Evolutionary conservation across 768 basidiomycete species (phyloP).

Genomic region (Podaxis pistillaris): DNA sequence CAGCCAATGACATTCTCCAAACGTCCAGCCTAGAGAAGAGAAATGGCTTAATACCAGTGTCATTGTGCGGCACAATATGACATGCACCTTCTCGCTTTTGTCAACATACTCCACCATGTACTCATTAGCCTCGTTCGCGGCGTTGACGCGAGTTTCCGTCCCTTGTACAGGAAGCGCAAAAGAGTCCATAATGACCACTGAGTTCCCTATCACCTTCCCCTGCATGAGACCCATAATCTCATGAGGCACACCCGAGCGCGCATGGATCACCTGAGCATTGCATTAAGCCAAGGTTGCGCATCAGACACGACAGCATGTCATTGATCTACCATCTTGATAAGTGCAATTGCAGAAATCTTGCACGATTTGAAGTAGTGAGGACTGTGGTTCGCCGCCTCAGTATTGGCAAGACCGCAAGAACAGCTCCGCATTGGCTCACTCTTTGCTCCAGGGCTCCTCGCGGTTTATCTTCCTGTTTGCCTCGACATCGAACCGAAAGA

Average conservation of each 20-base stretch:
- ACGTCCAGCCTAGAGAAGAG: slow-evolving; percentile 62
- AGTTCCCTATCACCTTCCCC: slow-evolving; percentile 82
- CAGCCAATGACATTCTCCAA: slow-evolving; percentile 91
- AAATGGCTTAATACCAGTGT: not conserved
- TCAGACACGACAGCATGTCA: not conserved
- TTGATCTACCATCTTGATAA: slow-evolving; percentile 85
- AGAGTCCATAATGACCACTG: slow-evolving; percentile 89
- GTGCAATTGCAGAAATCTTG: slow-evolving; percentile 91
- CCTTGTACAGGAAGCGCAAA: slow-evolving; percentile 97
- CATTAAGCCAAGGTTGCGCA: not conserved
- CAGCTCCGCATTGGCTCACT: slow-evolving; percentile 49
- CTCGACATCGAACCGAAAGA: slow-evolving; percentile 71
- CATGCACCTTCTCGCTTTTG: slow-evolving; percentile 71
- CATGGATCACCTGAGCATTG: slow-evolving; percentile 83
- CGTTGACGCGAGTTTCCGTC: slow-evolving; percentile 97
- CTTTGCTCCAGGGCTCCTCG: slow-evolving; percentile 81
- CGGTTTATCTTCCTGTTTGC: slow-evolving; percentile 65
- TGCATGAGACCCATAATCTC: slow-evolving; percentile 99
- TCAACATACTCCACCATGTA: slow-evolving; percentile 96
- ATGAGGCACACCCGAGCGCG: slow-evolving; percentile 93
- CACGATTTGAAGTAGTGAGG: slow-evolving; percentile 84
- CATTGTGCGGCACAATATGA: not conserved
- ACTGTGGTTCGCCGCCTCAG: slow-evolving; percentile 33
- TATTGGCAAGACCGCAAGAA: not conserved
- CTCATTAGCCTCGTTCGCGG: slow-evolving; percentile 92